phyloP scores from a whole-genome alignment of 257 asterid genomes.

The Cruciata laevipes region DNA sequence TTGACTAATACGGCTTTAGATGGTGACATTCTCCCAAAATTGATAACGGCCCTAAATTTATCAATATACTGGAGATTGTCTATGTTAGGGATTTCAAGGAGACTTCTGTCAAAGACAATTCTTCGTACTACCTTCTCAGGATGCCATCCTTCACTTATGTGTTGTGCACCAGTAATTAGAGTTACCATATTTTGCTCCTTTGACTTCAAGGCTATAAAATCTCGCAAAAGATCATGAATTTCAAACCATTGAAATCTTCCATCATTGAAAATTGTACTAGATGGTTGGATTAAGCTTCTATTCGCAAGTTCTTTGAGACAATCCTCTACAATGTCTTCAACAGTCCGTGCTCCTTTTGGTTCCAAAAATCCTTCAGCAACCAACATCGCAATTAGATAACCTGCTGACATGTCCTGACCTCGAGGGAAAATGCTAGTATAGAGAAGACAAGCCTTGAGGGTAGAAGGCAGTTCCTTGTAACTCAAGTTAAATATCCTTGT shows the following conservation, averaged over 20 bases:
- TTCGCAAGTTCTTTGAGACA: slow-evolving; percentile 21
- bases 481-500: slow-evolving; percentile 1
- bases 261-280: not conserved
- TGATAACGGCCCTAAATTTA: slow-evolving; percentile 3
- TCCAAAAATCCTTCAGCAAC: not conserved
- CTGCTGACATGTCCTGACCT: not conserved
- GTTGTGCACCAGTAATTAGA: not conserved
- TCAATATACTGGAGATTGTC: not conserved
- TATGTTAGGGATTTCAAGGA: not conserved
- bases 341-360: not conserved
- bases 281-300: slow-evolving; percentile 20
- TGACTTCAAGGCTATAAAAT: slow-evolving; percentile 11
- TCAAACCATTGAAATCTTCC: not conserved
- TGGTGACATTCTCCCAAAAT: not conserved
- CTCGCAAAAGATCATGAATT: slow-evolving; percentile 16
- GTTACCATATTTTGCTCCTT: slow-evolving; percentile 15
- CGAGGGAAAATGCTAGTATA: not conserved
- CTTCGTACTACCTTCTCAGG: slow-evolving; percentile 10
- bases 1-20: not conserved
- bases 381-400: no score
- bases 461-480: slow-evolving; percentile 3
- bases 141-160: not conserved
- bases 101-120: not conserved
- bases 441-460: not conserved
- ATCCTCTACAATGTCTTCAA: not conserved